Percentiles rank a stretch among this genome's conserved stretches.
Conservation (phyloP, 2,329 filamentous ascomycete species). For the Fusarium sp. region DNA sequence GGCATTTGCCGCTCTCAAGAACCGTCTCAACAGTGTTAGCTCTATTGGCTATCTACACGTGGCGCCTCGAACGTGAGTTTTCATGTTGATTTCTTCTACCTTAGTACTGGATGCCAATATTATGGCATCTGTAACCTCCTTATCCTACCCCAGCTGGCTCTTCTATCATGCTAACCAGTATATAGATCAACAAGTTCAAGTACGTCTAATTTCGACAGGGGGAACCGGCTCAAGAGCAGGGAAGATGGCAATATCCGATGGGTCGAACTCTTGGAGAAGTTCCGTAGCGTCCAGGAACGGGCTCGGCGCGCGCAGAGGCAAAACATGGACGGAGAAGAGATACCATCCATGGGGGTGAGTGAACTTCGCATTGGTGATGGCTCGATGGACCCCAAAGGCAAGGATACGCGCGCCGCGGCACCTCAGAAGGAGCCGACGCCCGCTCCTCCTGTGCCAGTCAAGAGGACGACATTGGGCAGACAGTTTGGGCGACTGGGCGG, state of each 20-base stretch:
- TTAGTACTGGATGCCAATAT: background rate
- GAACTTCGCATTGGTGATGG: constrained; percentile 59
- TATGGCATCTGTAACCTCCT: background rate
- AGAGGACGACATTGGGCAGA: constrained; percentile 73
- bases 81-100: background rate
- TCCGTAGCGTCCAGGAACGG: constrained; percentile 89
- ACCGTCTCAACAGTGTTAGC: constrained; percentile 95
- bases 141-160: background rate
- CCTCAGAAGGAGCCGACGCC: constrained; percentile 63
- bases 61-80: constrained; percentile 76
- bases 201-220: constrained; percentile 74
- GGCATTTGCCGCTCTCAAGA: constrained; percentile 96
- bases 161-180: constrained; percentile 15
- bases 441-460: constrained; percentile 60
- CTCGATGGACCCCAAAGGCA: constrained; percentile 54
- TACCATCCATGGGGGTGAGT: constrained; percentile 57
- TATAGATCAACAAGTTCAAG: constrained; percentile 60
- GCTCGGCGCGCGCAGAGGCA: constrained; percentile 78
- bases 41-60: constrained; percentile 96
- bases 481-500: constrained; percentile 78
- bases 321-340: constrained; percentile 64
- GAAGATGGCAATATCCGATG: constrained; percentile 90
- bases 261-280: constrained; percentile 94
- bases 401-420: constrained; percentile 57
- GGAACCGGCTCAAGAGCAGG: constrained; percentile 82